Conservation (phyloP, 2,329 filamentous ascomycete genomes). For the Pyrenochaeta sp. region DNA sequence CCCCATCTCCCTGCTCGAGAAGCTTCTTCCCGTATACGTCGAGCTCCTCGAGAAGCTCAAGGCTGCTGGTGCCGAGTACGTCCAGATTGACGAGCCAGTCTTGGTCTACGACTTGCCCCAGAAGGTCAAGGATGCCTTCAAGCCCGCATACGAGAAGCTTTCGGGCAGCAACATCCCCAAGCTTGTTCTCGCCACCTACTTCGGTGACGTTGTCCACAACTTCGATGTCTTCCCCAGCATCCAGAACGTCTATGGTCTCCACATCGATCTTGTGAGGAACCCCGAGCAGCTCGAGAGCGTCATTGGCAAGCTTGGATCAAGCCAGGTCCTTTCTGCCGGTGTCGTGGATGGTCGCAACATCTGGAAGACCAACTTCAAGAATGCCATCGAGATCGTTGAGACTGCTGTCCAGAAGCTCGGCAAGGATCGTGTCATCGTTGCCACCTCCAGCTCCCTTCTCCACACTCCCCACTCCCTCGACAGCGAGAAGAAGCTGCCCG, state of each 20-base stretch:
- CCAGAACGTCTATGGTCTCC: constrained; percentile 79
- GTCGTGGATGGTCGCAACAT: constrained; percentile 99
- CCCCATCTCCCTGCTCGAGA: constrained; percentile 91
- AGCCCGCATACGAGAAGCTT: constrained; percentile 94
- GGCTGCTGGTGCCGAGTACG: constrained; percentile 91
- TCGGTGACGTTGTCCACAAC: constrained; percentile 99
- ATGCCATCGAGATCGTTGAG: constrained; percentile 90
- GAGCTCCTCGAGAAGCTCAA: constrained; percentile 93
- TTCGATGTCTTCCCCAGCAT: constrained; percentile 82
- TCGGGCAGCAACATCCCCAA: constrained; percentile 82
- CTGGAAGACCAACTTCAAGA: constrained; percentile 99
- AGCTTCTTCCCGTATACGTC: constrained; percentile 93
- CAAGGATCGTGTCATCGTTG: constrained; percentile 96
- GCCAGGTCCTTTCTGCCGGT: constrained; percentile 92
- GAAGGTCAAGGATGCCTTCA: constrained; percentile 96
- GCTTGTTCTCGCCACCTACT: constrained; percentile 94
- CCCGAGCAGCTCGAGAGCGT: constrained; percentile 95
- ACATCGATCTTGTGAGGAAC: constrained; percentile 97
- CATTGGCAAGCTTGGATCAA: constrained; percentile 79
- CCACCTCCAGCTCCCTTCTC: constrained; percentile 95
- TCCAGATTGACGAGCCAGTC: constrained; percentile 98
- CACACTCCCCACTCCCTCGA: constrained; percentile 98
- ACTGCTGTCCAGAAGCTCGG: constrained; percentile 92
- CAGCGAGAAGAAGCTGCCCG: constrained; percentile 97
- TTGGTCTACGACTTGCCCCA: constrained; percentile 92